These are phyloP conservation scores for Trametes polyzona DNA, from an alignment of 1,284 basidiomycete genomes.

Conservation along the genomic window DNA sequence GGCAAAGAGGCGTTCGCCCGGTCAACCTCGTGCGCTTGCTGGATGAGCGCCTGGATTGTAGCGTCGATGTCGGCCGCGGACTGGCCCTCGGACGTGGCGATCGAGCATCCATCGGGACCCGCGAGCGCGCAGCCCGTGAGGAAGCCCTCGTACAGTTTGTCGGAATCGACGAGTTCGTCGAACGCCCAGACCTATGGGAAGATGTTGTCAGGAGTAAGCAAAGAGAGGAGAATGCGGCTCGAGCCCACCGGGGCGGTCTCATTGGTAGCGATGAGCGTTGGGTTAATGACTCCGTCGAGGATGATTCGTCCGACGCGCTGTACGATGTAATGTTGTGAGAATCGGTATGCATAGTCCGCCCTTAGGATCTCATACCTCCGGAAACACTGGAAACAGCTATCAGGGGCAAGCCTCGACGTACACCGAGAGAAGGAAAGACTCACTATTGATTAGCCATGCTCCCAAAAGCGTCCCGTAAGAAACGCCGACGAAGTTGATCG, in stretches of 20 bases:
- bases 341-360: too few relatives aligned
- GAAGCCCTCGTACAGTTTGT: constrained; percentile 19
- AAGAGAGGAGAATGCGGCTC: too few relatives aligned
- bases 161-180: not conserved
- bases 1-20: constrained; percentile 5
- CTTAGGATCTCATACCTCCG: constrained; percentile 5
- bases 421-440: not conserved
- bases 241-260: constrained; percentile 6
- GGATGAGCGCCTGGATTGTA: constrained; percentile 8
- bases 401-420: too few relatives aligned
- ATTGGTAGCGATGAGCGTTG: constrained; percentile 1
- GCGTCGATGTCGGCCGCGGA: constrained; percentile 8
- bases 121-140: constrained; percentile 22
- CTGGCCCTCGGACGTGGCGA: not conserved
- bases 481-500: constrained; percentile 17
- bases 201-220: not conserved
- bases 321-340: not conserved
- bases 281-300: constrained; percentile 17
- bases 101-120: constrained; percentile 12
- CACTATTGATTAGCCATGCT: constrained; percentile 24
- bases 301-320: constrained; percentile 24
- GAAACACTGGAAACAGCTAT: constrained; percentile 10
- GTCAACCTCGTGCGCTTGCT: constrained; percentile 10
- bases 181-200: constrained; percentile 9
- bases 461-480: constrained; percentile 23